A percentile compares a stretch with the other conserved stretches of the same genome.
Evolutionary conservation across 2,329 filamentous ascomycete species (phyloP).

Genomic region (Colletotrichum sidae): DNA sequence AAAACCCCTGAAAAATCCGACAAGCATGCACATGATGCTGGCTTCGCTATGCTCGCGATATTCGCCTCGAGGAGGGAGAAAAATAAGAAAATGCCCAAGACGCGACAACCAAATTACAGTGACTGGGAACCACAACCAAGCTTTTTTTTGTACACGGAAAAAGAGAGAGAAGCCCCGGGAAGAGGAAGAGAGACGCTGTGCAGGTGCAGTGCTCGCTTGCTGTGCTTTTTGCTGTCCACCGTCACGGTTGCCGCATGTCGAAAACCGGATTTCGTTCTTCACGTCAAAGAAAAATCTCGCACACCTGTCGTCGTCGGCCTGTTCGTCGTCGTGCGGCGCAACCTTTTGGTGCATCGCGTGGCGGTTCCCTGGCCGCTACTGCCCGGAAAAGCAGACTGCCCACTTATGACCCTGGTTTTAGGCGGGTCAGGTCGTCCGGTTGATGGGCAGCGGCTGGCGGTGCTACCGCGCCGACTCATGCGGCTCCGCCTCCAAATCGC

Average conservation of each 20-base stretch:
- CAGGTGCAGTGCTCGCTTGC: slow-evolving; percentile 33
- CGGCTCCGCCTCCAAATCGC: no score
- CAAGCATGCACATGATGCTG: slow-evolving; percentile 1
- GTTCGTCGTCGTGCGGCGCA: no score
- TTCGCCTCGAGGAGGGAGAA: neutral
- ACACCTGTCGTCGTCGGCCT: no score
- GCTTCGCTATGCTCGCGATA: slow-evolving; percentile 31
- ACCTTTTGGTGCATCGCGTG: no score
- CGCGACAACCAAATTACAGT: neutral
- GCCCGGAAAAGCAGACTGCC: no score
- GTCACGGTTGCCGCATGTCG: neutral
- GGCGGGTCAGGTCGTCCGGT: no score
- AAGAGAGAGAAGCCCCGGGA: neutral
- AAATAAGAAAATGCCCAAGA: neutral
- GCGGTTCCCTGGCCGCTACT: no score
- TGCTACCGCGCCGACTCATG: no score
- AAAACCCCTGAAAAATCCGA: neutral
- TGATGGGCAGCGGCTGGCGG: no score
- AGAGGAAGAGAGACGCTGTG: neutral
- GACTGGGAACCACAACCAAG: neutral
- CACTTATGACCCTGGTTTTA: no score
- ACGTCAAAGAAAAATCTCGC: neutral
- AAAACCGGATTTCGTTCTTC: slow-evolving; percentile 1
- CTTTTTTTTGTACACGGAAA: neutral
- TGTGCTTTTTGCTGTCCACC: slow-evolving; percentile 12